These are phyloP conservation scores for Paraphaeosphaeria sporulosa DNA, from an alignment of 2,329 filamentous ascomycete species.

Conservation along the genomic window DNA sequence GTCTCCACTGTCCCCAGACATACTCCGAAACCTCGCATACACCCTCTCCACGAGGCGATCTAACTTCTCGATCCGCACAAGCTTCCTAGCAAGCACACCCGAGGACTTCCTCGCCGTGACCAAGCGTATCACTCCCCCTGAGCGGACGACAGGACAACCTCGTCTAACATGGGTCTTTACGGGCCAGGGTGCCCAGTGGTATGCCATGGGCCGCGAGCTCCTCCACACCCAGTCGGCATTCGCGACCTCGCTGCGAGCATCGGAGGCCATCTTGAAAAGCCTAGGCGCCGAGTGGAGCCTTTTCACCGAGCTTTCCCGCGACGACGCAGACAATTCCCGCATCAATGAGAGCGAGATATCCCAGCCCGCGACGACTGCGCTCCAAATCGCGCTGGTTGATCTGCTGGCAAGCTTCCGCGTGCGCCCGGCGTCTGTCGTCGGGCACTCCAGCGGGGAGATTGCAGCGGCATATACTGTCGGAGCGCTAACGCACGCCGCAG, in stretches of 20 bases:
- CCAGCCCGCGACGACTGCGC: constrained; percentile 23
- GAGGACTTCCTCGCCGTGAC: not conserved
- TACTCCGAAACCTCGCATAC: not conserved
- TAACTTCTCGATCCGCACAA: not conserved
- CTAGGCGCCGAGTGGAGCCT: not conserved
- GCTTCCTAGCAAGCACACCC: not conserved
- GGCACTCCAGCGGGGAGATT: constrained; percentile 23
- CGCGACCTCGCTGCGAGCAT: not conserved
- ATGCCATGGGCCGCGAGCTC: not conserved
- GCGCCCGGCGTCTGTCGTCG: not conserved
- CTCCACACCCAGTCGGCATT: not conserved
- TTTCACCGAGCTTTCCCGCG: not conserved
- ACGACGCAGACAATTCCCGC: not conserved
- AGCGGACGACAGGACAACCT: not conserved
- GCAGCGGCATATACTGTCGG: constrained; percentile 25
- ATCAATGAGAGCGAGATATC: constrained; percentile 18
- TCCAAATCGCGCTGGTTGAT: constrained; percentile 22
- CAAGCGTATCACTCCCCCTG: not conserved
- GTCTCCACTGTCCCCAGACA: not conserved
- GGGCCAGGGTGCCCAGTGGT: not conserved
- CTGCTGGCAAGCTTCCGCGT: constrained; percentile 6
- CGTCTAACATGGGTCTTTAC: not conserved
- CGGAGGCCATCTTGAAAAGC: not conserved
- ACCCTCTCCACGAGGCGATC: not conserved
- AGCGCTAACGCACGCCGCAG: constrained; percentile 16